phyloP scores from a whole-genome alignment of 2,329 filamentous ascomycete species.

The Pseudocercospora cruenta region DNA sequence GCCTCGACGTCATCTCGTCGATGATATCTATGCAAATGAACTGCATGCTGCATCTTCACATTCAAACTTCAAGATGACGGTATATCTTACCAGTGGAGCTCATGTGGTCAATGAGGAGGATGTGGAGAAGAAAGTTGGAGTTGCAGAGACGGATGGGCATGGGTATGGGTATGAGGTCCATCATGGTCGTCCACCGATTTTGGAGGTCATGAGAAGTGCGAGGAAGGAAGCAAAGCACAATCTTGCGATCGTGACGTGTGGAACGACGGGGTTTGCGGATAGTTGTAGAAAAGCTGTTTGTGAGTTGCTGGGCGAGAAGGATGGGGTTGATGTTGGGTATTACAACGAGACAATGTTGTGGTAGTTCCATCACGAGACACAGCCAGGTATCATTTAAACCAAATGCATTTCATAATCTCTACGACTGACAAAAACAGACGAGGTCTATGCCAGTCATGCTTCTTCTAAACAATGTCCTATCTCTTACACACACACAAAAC shows the following conservation, averaged over 20 bases:
- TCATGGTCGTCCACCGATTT: slow-evolving; percentile 26
- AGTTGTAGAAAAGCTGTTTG: slow-evolving; percentile 25
- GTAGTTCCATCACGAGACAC: too few relatives aligned
- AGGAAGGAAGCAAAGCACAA: slow-evolving; percentile 14
- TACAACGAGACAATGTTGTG: slow-evolving; percentile 17
- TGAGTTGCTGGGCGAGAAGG: slow-evolving; percentile 22
- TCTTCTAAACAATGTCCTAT: background rate
- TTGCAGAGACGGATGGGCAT: slow-evolving; percentile 8
- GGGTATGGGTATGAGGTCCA: slow-evolving; percentile 10
- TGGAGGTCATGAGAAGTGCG: slow-evolving; percentile 20
- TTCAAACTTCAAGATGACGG: slow-evolving; percentile 21
- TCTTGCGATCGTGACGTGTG: slow-evolving; percentile 28
- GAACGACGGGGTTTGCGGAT: slow-evolving; percentile 26
- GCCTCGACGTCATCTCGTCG: slow-evolving; percentile 18
- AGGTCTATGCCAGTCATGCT: background rate
- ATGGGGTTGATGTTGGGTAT: slow-evolving; percentile 22
- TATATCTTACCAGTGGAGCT: slow-evolving; percentile 22
- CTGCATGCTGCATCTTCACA: slow-evolving; percentile 10
- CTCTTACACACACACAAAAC: background rate
- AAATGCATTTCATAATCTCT: background rate
- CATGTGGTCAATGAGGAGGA: slow-evolving; percentile 7
- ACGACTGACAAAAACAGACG: background rate
- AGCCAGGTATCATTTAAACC: too few relatives aligned
- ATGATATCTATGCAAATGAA: slow-evolving; percentile 25
- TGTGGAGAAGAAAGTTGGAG: slow-evolving; percentile 1